Base-by-base conservation (phyloP, 106 monocot species). In the Platanthera zijinensis region DNA sequence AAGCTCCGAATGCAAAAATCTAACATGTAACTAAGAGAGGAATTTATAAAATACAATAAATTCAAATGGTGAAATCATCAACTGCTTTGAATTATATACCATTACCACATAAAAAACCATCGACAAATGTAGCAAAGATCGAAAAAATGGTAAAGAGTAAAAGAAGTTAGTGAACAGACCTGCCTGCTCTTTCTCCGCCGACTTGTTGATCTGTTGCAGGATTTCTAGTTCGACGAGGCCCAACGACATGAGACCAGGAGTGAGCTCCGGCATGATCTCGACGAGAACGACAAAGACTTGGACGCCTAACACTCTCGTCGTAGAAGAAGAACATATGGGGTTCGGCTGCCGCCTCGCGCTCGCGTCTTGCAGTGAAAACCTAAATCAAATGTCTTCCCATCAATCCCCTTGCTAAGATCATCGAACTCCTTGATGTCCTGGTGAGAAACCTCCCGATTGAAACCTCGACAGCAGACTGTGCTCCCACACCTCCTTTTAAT, bases 191-290 rank as follows among this genome's bases (percentile, higher is more conserved):
- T 94, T 99, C 88, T 99, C 97, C 5, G 68, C 81, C 57, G 83
- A 57, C 49, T 89, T 84, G 0, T 94, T 94, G 57, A 94, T 88
- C 30, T 86, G 89, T 79, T 99, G 97, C n/a, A 99, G 89, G 75
- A 99, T 91, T 91, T 99, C 97, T 74, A 99, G 88, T 73, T 99
- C 97, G 73, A 99, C 97, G 67, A 99, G 86, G 46, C 94, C 97
- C 30, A 99, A 86, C 10, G 97, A 94, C 97, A 99, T 99, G 67
- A 99, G 80, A 8, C 97, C 97, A 0, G 94, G 86, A 5, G 97
- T 99, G 50, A 99, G 86, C 22, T 94, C 97, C 22, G 97, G 94
- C 97, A 99, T 99, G 76, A 99, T 89, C 53, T 94, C 97, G 0
- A 94, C 97, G 77, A 99, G n/a, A n/a, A n/a, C n/a, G n/a, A n/a